Percentiles rank a stretch among this genome's conserved stretches.
These are phyloP conservation scores for Glarea lozoyensis DNA, from an alignment of 495 filamentous ascomycete genomes.

Conservation along the genomic window DNA sequence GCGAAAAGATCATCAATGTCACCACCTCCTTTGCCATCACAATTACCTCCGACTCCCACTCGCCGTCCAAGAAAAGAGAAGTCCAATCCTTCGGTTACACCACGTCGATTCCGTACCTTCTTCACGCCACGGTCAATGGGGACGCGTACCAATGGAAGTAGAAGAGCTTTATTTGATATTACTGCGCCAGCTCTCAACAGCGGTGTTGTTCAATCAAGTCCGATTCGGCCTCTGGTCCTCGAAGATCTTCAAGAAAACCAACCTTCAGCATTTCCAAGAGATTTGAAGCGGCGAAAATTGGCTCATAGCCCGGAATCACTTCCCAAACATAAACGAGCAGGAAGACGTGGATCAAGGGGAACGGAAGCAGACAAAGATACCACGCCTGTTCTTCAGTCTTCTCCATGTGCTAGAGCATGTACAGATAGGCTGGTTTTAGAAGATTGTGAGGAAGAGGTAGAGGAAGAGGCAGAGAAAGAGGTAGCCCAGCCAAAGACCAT, in stretches of 20 bases:
- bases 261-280: constrained; percentile 13
- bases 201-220: constrained; percentile 36
- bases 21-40: no score
- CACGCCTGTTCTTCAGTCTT: constrained; percentile 42
- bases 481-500: constrained; percentile 13
- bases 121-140: constrained; percentile 56
- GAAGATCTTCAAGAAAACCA: constrained; percentile 9
- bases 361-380: constrained; percentile 37
- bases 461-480: constrained; percentile 5
- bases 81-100: constrained; percentile 51
- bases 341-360: constrained; percentile 26
- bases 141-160: constrained; percentile 28
- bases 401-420: constrained; percentile 37
- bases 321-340: constrained; percentile 26
- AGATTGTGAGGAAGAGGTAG: constrained; percentile 1
- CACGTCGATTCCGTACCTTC: constrained; percentile 68
- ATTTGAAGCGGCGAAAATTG: constrained; percentile 19
- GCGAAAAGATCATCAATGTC: no score
- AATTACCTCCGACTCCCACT: constrained; percentile 1
- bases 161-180: constrained; percentile 62
- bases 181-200: constrained; percentile 55
- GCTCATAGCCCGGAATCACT: constrained; percentile 21
- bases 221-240: constrained; percentile 25
- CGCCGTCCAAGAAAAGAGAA: constrained; percentile 27
- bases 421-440: not conserved